Conservation (phyloP, 257 asterid genomes). For the Scutellaria barbata region DNA sequence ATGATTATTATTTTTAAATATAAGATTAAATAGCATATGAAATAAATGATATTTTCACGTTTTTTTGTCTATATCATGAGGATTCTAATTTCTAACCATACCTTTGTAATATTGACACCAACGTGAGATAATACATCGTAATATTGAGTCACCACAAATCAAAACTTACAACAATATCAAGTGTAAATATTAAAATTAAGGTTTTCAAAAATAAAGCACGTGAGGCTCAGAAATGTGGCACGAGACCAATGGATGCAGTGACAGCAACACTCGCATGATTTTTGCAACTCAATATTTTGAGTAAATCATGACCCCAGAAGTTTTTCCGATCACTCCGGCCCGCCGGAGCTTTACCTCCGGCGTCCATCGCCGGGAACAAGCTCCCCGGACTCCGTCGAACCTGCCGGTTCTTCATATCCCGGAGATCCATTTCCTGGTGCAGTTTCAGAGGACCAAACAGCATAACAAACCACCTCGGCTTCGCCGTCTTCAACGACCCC, state of each 20-base stretch:
- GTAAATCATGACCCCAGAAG: conserved; percentile 50
- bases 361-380: conserved; percentile 27
- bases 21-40: too few species aligned
- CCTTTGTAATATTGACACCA: too few species aligned
- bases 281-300: conserved; percentile 60
- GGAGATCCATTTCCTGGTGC: conserved; percentile 62
- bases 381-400: conserved; percentile 54
- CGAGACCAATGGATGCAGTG: conserved; percentile 47
- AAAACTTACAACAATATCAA: too few species aligned
- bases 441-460: conserved; percentile 58
- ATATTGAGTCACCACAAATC: too few species aligned
- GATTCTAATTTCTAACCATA: too few species aligned
- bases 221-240: conserved; percentile 35
- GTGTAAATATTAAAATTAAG: too few species aligned
- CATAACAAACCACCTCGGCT: conserved; percentile 54
- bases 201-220: background rate
- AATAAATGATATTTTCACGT: too few species aligned
- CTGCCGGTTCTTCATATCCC: conserved; percentile 62
- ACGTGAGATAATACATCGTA: too few species aligned
- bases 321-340: conserved; percentile 32
- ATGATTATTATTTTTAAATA: too few species aligned
- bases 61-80: too few species aligned
- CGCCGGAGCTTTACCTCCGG: conserved; percentile 25
- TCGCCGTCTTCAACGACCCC: conserved; percentile 20
- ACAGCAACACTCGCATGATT: conserved; percentile 57